Evolutionary conservation across 345 rosid genomes (phyloP).

Genomic region (Eucalyptus cloeziana): DNA sequence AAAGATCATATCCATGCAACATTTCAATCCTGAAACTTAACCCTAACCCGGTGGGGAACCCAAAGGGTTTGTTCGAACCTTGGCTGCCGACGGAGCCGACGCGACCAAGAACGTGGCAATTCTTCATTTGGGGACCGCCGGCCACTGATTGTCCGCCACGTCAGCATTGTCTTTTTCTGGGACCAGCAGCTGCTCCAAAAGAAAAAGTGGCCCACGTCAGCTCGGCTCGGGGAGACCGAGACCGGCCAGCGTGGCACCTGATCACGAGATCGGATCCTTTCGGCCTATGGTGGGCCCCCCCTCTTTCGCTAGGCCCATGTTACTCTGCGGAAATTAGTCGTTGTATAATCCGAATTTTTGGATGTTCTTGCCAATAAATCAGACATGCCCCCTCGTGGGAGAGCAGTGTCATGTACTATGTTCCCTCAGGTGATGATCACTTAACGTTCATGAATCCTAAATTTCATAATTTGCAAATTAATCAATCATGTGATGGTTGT

Average conservation of each 20-base stretch:
- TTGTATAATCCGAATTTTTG: neutral
- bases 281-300: neutral
- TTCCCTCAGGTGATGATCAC: neutral
- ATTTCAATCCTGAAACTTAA: neutral
- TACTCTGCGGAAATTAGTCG: neutral
- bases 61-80: neutral
- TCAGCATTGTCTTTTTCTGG: neutral
- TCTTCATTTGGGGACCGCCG: neutral
- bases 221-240: neutral
- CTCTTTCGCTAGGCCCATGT: neutral
- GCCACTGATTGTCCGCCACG: neutral
- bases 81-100: neutral
- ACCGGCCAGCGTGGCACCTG: neutral
- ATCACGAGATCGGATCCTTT: neutral
- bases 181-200: neutral
- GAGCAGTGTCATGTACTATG: neutral
- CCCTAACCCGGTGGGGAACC: neutral
- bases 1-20: rapidly evolving
- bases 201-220: neutral
- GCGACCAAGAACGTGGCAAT: neutral
- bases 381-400: neutral
- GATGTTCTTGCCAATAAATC: neutral
- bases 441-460: neutral
- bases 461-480: neutral
- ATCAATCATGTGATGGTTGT: neutral